Evolutionary conservation across 2,329 filamentous ascomycete genomes (phyloP).

Genomic region (Cercospora brassicicola): DNA sequence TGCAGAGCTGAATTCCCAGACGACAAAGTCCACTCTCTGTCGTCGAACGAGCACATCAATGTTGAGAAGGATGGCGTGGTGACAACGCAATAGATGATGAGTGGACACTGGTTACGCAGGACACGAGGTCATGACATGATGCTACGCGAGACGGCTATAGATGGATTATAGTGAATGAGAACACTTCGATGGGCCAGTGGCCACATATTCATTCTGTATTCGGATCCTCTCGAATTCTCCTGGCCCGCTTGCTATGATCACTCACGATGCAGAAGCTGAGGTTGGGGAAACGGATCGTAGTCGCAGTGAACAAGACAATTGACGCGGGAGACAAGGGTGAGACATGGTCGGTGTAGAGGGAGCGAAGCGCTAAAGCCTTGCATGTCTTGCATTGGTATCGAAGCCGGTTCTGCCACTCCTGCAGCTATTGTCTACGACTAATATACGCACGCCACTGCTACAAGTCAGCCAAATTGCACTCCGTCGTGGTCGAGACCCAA

Average conservation of each 20-base stretch:
- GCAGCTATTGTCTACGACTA: neutral
- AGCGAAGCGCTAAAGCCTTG: too few relatives aligned
- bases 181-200: neutral
- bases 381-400: too few relatives aligned
- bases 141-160: neutral
- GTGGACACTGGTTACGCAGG: neutral
- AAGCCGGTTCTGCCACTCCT: too few relatives aligned
- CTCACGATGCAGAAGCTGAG: too few relatives aligned
- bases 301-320: too few relatives aligned
- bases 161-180: neutral
- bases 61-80: slow-evolving; percentile 75
- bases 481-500: neutral
- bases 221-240: too few relatives aligned
- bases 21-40: slow-evolving; percentile 65
- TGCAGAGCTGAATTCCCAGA: slow-evolving; percentile 70
- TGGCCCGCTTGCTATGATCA: too few relatives aligned
- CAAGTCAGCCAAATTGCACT: neutral
- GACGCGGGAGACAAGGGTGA: too few relatives aligned
- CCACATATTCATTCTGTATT: neutral
- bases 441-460: slow-evolving; percentile 2
- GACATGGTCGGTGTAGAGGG: too few relatives aligned
- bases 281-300: too few relatives aligned
- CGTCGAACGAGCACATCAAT: slow-evolving; percentile 69
- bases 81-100: slow-evolving; percentile 61
- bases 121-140: neutral